Evolutionary conservation across 176 grass and related monocot genomes (phyloP).

Genomic region (Triticum timopheevii): DNA sequence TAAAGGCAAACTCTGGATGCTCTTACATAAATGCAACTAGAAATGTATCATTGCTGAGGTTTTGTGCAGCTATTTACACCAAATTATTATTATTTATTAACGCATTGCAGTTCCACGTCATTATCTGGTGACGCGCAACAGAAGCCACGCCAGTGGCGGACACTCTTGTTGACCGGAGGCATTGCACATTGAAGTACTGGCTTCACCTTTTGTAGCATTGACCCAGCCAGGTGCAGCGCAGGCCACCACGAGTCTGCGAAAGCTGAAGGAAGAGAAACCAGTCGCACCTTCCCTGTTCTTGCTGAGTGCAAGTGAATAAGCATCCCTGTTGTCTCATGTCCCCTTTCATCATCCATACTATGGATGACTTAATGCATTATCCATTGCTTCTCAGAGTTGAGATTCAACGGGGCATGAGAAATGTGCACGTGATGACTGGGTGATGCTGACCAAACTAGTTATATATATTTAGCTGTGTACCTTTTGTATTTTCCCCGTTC

Average conservation of each 20-base stretch:
- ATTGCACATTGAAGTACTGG: neutral
- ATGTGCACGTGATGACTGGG: neutral
- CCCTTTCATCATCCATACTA: neutral
- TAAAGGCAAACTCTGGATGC: neutral
- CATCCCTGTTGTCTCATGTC: neutral
- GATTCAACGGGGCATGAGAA: neutral
- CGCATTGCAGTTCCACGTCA: neutral
- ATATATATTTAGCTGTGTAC: no score
- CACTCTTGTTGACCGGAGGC: neutral
- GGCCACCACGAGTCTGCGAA: neutral
- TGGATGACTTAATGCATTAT: neutral
- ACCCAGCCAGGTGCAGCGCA: neutral
- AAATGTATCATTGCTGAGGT: neutral
- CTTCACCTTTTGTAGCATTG: neutral
- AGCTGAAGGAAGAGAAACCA: neutral
- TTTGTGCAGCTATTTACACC: neutral
- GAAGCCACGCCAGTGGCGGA: neutral
- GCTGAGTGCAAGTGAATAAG: neutral
- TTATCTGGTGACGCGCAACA: neutral
- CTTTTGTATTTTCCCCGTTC: no score
- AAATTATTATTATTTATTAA: neutral
- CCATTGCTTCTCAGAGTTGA: neutral
- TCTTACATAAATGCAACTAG: neutral
- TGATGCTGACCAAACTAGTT: neutral
- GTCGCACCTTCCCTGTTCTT: neutral